A percentile compares a stretch with the other conserved stretches of the same genome.
phyloP scores from a whole-genome alignment of 1,284 basidiomycete genomes.

The Fomitopsis betulina region DNA sequence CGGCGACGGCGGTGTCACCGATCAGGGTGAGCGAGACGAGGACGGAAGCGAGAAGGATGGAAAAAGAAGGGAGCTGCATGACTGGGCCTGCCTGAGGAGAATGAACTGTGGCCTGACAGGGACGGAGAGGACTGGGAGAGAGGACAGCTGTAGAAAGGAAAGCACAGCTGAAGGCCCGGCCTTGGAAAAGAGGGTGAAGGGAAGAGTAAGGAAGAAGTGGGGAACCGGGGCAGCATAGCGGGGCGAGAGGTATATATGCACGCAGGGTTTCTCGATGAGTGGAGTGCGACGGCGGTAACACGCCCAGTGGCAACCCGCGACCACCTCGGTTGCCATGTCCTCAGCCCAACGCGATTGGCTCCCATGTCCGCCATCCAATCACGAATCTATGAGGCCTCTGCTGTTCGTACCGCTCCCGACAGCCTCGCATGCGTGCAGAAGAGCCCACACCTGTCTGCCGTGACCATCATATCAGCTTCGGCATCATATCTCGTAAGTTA shows the following conservation, averaged over 20 bases:
- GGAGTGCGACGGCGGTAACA: not conserved
- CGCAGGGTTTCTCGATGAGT: not conserved
- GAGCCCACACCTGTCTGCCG: not conserved
- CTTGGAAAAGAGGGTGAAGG: slow-evolving; percentile 13
- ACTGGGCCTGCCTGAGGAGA: slow-evolving; percentile 23
- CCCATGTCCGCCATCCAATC: not conserved
- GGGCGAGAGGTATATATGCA: not conserved
- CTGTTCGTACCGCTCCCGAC: not conserved
- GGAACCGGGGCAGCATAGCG: not conserved
- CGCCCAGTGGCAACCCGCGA: not conserved
- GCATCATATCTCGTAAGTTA: not conserved
- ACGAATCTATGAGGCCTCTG: not conserved
- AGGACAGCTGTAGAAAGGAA: slow-evolving; percentile 18
- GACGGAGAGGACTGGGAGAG: slow-evolving; percentile 19
- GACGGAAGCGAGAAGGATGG: slow-evolving; percentile 49
- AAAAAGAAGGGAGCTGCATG: slow-evolving; percentile 54
- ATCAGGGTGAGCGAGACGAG: slow-evolving; percentile 37
- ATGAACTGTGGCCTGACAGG: slow-evolving; percentile 20
- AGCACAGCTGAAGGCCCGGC: slow-evolving; percentile 27
- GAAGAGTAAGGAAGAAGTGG: not conserved
- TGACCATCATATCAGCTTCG: not conserved
- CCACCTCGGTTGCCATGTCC: not conserved
- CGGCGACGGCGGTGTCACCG: slow-evolving; percentile 35
- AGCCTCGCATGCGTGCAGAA: not conserved
- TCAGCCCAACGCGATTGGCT: not conserved